Percentiles rank a stretch among this genome's conserved stretches.
phyloP scores from a whole-genome alignment of 306 rosid genomes.

The Ormosia semicastrata region DNA sequence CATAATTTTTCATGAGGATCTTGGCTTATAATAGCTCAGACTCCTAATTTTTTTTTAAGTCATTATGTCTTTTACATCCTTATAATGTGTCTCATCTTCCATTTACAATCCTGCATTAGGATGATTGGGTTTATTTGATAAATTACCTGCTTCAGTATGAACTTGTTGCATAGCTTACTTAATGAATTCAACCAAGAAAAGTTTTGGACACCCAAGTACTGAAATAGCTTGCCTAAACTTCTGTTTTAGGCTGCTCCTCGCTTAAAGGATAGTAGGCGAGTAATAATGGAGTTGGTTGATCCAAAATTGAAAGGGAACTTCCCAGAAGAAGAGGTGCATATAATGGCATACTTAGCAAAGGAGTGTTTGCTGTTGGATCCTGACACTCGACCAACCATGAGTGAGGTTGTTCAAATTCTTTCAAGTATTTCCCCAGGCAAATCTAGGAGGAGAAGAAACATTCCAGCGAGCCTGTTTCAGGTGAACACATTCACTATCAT shows the following conservation, averaged over 20 bases:
- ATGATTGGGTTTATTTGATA: background rate
- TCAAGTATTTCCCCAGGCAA: conserved; percentile 75
- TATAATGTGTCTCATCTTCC: background rate
- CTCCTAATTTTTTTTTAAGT: background rate
- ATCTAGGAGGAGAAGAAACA: conserved; percentile 70
- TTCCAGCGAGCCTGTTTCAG: conserved; percentile 61
- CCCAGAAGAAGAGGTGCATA: conserved; percentile 85
- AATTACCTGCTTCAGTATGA: background rate
- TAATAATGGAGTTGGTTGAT: conserved; percentile 73
- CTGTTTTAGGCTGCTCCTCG: conserved; percentile 80
- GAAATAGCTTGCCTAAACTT: conserved; percentile 20
- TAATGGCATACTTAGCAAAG: conserved; percentile 95
- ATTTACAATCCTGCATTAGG: background rate
- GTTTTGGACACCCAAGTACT: background rate
- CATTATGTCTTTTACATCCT: background rate
- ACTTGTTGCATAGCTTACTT: conserved; percentile 19
- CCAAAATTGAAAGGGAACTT: conserved; percentile 66
- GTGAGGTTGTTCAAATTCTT: conserved; percentile 97
- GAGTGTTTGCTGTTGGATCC: conserved; percentile 92
- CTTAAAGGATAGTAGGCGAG: conserved; percentile 71
- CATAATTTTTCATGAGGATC: background rate
- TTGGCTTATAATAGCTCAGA: background rate
- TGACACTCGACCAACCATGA: conserved; percentile 89
- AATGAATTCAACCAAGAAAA: conserved; percentile 7
- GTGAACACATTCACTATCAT: conserved; percentile 34